Evolutionary conservation across 225 moss, liverwort and hornwort species (phyloP), one percentile per base, ranked within the genome.

Genomic region (Marchantia polymorpha): DNA sequence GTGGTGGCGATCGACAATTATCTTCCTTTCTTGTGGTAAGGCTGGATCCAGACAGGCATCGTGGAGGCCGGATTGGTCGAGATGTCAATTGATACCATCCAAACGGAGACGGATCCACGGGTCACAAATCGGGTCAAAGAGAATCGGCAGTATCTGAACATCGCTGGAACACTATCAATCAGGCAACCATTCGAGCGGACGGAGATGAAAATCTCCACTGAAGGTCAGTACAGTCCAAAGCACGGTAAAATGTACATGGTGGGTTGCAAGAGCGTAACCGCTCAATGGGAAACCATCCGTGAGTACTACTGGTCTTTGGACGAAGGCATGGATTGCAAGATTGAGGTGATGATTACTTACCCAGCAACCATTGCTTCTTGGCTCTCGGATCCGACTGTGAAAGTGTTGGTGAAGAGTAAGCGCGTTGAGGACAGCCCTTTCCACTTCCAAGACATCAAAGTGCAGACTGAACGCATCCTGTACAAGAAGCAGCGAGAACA

Each of bases 231-330:
- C 76, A 86, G 68, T 48, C 90, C 90, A 14, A 74, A 65, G 78
- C 55, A 86, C 48, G 90, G 90, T 25, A 86, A 83, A 39, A 79
- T 90, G 88, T 90, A 88, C 79, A 90, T 90, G 90, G 82, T 83
- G 46, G 90, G 90, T 10, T 90, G 90, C 79, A 79, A 88, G 67
- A 71, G 56, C 14, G 76, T 90, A 39, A 81, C 78, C 54, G 88
- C 61, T 16, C 59, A 83, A 46, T 90, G 84, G 88, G 74, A 77
- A 54, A n/a, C 83, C 15, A 82, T 90, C 17, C 46, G 70, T 16
- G 88, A 83, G 0, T 72, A 61, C 51, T 54, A 39, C 0, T 81
- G 25, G 50, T 78, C 81, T 49, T 79, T 90, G 0, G 56, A 69
- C 3, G 82, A 86, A 7, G 87, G 88, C n/a, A 83, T 88, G 82